Conservation (phyloP, 345 rosid genomes). For the Brassica rapa region DNA sequence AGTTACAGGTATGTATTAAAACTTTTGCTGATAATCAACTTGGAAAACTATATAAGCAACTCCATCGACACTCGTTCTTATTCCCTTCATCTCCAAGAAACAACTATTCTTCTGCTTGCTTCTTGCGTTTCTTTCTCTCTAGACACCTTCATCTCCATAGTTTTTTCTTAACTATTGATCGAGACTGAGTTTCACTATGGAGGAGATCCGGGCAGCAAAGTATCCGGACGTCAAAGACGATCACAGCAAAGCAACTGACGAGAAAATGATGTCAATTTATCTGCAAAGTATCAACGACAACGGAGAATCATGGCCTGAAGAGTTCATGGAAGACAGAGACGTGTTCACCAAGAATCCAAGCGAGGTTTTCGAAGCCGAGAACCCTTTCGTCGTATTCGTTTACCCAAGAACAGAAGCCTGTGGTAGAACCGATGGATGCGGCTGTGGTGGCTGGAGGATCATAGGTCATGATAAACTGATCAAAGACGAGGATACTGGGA, state of each 20-base stretch:
- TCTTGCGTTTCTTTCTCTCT: not conserved
- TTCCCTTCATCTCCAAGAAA: slow-evolving; percentile 11
- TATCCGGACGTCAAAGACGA: not conserved
- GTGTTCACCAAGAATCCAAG: slow-evolving; percentile 24
- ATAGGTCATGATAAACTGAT: slow-evolving; percentile 19
- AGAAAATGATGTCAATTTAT: not conserved
- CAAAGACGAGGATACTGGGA: not conserved
- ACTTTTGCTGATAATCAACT: not conserved
- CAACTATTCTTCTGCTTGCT: not conserved
- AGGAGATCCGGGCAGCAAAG: not conserved
- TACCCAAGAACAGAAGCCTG: not conserved
- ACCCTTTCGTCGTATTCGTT: not conserved
- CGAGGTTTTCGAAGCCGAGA: not conserved
- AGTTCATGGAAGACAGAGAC: not conserved
- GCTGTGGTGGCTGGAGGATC: slow-evolving; percentile 15
- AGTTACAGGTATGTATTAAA: not conserved
- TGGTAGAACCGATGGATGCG: slow-evolving; percentile 12
- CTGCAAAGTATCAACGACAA: not conserved
- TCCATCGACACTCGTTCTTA: not conserved
- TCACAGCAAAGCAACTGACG: not conserved
- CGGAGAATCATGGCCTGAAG: not conserved
- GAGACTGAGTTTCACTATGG: not conserved
- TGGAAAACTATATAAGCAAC: not conserved
- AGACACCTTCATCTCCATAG: not conserved
- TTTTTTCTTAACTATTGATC: not conserved